phyloP scores from a whole-genome alignment of 768 basidiomycete species.

The Pulveroboletus sp. region DNA sequence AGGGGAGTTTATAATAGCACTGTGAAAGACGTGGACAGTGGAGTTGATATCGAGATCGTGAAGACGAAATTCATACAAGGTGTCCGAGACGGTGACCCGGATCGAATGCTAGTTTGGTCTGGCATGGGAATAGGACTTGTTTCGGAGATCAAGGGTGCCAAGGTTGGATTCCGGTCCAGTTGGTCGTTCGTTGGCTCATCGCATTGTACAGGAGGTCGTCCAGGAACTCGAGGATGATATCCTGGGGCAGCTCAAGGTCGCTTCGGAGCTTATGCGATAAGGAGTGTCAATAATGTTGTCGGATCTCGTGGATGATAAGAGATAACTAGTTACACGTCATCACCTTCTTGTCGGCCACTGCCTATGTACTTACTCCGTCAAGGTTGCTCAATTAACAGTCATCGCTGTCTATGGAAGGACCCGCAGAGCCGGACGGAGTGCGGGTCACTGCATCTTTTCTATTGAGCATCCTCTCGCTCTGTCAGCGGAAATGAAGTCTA shows the following conservation, averaged over 20 bases:
- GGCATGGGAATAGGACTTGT: constrained; percentile 62
- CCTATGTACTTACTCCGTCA: constrained; percentile 19
- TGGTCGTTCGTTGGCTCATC: constrained; percentile 2
- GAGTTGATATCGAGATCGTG: constrained; percentile 40
- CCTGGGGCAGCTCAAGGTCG: constrained; percentile 30
- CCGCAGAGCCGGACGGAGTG: constrained; percentile 2
- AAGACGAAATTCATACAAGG: constrained; percentile 45
- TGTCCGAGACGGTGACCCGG: constrained; percentile 39
- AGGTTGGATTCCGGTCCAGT: constrained; percentile 28
- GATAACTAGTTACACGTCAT: constrained; percentile 3
- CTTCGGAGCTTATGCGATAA: constrained; percentile 23
- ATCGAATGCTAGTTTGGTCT: constrained; percentile 61
- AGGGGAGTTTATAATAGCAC: constrained; percentile 44
- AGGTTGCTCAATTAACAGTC: not conserved
- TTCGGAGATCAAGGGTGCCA: constrained; percentile 37
- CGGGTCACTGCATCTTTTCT: constrained; percentile 5
- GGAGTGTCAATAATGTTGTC: constrained; percentile 11
- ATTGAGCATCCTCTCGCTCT: constrained; percentile 5
- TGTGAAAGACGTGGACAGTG: constrained; percentile 51
- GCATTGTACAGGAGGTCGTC: constrained; percentile 45
- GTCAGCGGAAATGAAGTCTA: constrained; percentile 13
- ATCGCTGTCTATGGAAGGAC: constrained; percentile 3
- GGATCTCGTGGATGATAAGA: constrained; percentile 22
- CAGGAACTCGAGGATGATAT: constrained; percentile 49
- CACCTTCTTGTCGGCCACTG: not conserved